Conservation (phyloP, 2,329 filamentous ascomycete genomes). For the Fusarium sp. region DNA sequence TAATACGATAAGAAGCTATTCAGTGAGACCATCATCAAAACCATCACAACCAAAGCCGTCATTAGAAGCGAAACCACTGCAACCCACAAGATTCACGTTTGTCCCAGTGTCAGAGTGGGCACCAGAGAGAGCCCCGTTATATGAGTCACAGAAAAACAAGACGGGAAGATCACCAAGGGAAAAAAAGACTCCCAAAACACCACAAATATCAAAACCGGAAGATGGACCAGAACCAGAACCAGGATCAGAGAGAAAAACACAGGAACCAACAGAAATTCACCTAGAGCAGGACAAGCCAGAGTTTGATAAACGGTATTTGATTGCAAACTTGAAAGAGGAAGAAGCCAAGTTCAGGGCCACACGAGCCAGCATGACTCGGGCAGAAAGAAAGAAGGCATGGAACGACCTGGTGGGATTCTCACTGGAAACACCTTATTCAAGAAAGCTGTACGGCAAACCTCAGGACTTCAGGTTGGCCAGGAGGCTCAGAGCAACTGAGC, state of each 20-base stretch:
- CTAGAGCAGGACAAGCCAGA: not conserved
- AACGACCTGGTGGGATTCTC: not conserved
- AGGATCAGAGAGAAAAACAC: not conserved
- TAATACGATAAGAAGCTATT: not conserved
- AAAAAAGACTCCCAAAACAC: too few relatives aligned
- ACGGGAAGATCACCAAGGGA: not conserved
- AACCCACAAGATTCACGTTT: not conserved
- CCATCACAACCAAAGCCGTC: not conserved
- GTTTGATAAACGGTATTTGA: not conserved
- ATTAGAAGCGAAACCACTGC: not conserved
- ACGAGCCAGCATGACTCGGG: not conserved
- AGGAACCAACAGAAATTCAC: not conserved
- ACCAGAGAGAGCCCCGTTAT: not conserved
- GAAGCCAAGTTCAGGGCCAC: not conserved
- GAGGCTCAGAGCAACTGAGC: not conserved
- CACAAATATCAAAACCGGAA: not conserved
- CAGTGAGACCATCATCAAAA: not conserved
- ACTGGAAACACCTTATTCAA: slow-evolving; percentile 6
- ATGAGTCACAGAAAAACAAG: not conserved
- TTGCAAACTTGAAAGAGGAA: not conserved
- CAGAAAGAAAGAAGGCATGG: not conserved
- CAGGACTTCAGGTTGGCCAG: not conserved
- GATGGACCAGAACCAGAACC: not conserved
- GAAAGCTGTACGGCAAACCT: not conserved
- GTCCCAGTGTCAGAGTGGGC: not conserved